Percentiles rank a stretch among this genome's conserved stretches.
Conservation (phyloP, 192 early-diverging fungal genomes). For the Backusella psychrophila region DNA sequence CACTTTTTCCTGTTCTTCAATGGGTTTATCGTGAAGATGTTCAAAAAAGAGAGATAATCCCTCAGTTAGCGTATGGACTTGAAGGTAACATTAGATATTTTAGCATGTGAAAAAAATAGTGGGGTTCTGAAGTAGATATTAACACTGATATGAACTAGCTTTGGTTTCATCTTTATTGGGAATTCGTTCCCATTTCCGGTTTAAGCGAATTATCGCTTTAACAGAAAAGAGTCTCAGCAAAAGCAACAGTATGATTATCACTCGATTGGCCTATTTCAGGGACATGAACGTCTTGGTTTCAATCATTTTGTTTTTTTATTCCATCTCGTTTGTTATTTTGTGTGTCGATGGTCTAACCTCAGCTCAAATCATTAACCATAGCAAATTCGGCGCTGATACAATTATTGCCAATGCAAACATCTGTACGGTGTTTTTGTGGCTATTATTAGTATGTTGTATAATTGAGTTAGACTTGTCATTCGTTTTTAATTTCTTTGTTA, state of each 20-base stretch:
- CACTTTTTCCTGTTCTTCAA: constrained; percentile 28
- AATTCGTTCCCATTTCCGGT: constrained; percentile 28
- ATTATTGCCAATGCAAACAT: constrained; percentile 21
- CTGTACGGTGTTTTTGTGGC: constrained; percentile 19
- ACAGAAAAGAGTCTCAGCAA: constrained; percentile 5
- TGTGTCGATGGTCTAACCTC: constrained; percentile 31
- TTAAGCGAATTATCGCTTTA: constrained; percentile 21
- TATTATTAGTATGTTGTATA: constrained; percentile 14
- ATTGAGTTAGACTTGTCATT: not conserved
- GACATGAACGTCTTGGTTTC: constrained; percentile 36
- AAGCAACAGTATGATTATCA: constrained; percentile 14
- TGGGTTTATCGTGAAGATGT: constrained; percentile 14
- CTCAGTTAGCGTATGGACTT: constrained; percentile 25
- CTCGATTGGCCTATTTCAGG: constrained; percentile 27
- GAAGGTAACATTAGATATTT: constrained; percentile 22
- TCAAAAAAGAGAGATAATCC: constrained; percentile 19
- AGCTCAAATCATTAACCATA: constrained; percentile 8
- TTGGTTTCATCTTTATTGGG: constrained; percentile 17
- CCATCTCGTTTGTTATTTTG: constrained; percentile 21
- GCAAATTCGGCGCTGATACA: constrained; percentile 23
- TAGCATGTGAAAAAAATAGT: not conserved
- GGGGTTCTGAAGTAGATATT: not conserved
- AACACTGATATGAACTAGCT: not conserved
- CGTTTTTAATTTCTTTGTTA: not conserved
- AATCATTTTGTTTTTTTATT: constrained; percentile 11